Base-by-base conservation (phyloP, 148 eudicot species). In the Rheum nobile region DNA sequence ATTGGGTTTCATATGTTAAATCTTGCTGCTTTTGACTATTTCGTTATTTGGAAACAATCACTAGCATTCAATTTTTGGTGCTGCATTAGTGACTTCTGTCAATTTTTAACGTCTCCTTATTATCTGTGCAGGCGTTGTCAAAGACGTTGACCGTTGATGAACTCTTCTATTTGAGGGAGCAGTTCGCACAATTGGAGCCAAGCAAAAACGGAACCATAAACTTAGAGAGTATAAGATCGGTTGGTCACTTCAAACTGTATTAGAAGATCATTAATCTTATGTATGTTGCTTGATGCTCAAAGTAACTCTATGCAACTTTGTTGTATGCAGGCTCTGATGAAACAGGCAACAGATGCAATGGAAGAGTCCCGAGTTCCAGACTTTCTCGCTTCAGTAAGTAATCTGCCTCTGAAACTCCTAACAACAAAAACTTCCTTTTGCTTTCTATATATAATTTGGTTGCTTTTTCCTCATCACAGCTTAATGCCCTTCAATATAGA, bases 121-220 rank as follows among this genome's bases (percentile, higher is more conserved):
- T 17, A 6, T 77, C 52, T 35, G 73, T 72, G 42, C 83, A 88
- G 91, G 87, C 91, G 22, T 77, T 88, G 82, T 85, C 87, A 0
- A 84, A 88, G 79, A 80, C 86, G 2, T 74, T 82, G 77, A 82
- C 83, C 6, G 80, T 65, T 57, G 86, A 85, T 39, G 91, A 86
- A 73, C 80, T 85, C 55, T 84, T 79, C 67, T 88, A 85, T 72
- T 75, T 88, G 22, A 82, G 80, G 75, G 80, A 85, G 80, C 91
- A 88, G 74, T 88, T 82, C 79, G 77, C 82, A 35, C 74, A 82
- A 38, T 57, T 88, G 79, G 77, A 72, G 79, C 88, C 88, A 19
- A 81, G 76, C 72, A 75, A 82, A 76, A 79, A 55, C 46, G 80
- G 82, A 39, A 76, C 84, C 59, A 84, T 88, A 77, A 76, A 79